phyloP scores from a whole-genome alignment of 768 basidiomycete genomes.

The Candolleomyces aberdarensis region DNA sequence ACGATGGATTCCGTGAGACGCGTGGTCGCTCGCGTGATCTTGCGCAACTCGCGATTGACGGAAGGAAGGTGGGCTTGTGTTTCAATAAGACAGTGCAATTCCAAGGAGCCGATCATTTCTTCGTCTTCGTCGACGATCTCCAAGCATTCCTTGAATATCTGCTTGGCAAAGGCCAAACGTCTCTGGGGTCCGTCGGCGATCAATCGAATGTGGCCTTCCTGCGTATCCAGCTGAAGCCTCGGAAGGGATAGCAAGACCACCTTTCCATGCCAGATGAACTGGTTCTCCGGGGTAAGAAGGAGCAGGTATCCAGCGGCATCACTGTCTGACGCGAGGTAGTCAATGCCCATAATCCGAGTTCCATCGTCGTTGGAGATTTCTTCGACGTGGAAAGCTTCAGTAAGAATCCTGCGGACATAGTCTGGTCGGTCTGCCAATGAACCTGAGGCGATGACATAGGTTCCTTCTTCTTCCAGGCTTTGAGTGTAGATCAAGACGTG shows the following conservation, averaged over 20 bases:
- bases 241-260: slow-evolving; percentile 77
- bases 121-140: slow-evolving; percentile 61
- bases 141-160: slow-evolving; percentile 68
- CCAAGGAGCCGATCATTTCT: slow-evolving; percentile 39
- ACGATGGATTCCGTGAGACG: slow-evolving; percentile 91
- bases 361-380: slow-evolving; percentile 58
- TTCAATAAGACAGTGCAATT: slow-evolving; percentile 59
- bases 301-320: slow-evolving; percentile 77
- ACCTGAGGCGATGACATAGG: slow-evolving; percentile 83
- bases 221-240: slow-evolving; percentile 75
- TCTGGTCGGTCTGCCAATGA: slow-evolving; percentile 75
- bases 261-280: slow-evolving; percentile 90
- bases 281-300: slow-evolving; percentile 77
- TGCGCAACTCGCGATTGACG: slow-evolving; percentile 86
- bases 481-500: slow-evolving; percentile 95
- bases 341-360: slow-evolving; percentile 35
- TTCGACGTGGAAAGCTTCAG: slow-evolving; percentile 80
- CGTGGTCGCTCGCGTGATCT: slow-evolving; percentile 87
- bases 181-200: slow-evolving; percentile 87
- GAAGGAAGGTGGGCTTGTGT: slow-evolving; percentile 87
- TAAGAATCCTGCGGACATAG: slow-evolving; percentile 73
- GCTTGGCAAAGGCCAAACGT: slow-evolving; percentile 73
- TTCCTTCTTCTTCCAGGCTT: slow-evolving; percentile 82
- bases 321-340: slow-evolving; percentile 46
- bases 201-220: slow-evolving; percentile 86